Percentiles rank a stretch among this genome's conserved stretches.
Evolutionary conservation across 805 yeast genomes (phyloP).

Genomic region (Yarrowia yakushimensis): DNA sequence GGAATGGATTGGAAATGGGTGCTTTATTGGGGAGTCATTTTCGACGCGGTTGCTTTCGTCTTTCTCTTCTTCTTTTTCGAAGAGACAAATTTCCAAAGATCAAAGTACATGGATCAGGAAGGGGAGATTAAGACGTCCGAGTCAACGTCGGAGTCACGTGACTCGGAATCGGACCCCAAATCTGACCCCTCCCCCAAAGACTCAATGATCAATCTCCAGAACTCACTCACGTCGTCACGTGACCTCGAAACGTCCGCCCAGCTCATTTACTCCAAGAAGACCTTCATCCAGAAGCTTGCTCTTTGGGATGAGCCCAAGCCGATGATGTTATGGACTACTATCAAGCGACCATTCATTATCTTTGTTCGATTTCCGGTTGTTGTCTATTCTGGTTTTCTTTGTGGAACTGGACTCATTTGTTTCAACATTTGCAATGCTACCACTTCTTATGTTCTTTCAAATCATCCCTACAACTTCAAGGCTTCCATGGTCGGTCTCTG

Average conservation of each 20-base stretch:
- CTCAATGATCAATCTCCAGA: too few species aligned
- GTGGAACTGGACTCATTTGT: slow-evolving; percentile 18
- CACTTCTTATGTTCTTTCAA: slow-evolving; percentile 1
- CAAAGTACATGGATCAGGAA: neutral
- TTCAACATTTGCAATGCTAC: slow-evolving; percentile 24
- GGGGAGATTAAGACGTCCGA: too few species aligned
- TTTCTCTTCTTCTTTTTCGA: slow-evolving; percentile 23
- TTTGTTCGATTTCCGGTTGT: slow-evolving; percentile 4
- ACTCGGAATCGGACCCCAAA: too few species aligned
- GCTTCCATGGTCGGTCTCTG: slow-evolving; percentile 17
- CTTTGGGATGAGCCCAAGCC: slow-evolving; percentile 18
- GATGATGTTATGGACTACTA: slow-evolving; percentile 10
- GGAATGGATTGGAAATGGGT: slow-evolving; percentile 27
- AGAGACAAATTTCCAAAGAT: slow-evolving; percentile 22
- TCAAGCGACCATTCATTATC: slow-evolving; percentile 13
- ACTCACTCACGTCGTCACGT: too few species aligned
- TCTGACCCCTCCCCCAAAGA: too few species aligned
- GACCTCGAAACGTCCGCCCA: too few species aligned
- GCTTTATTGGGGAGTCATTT: slow-evolving; percentile 22
- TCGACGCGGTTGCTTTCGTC: slow-evolving; percentile 18
- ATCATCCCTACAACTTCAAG: slow-evolving; percentile 19
- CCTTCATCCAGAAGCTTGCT: slow-evolving; percentile 19
- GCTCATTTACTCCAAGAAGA: too few species aligned
- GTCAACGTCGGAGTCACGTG: too few species aligned
- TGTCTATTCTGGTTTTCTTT: slow-evolving; percentile 4